Conservation (phyloP, 1,284 basidiomycete species). For the Irpex lacteus region DNA sequence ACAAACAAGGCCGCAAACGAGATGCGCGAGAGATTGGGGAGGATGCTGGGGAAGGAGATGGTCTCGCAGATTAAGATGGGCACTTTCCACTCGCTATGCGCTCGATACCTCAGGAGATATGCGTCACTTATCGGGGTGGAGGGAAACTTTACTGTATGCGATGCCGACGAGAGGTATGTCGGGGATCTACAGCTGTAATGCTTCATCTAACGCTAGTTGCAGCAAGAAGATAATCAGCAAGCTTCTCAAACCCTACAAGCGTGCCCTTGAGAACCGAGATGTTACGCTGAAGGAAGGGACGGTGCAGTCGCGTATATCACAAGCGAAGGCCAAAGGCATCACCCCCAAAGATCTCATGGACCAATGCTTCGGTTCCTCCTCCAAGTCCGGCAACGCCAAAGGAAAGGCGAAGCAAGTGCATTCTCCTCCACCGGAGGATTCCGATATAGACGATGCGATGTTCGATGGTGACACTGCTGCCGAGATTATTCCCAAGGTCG, state of each 20-base stretch:
- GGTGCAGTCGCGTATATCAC: slow-evolving; percentile 70
- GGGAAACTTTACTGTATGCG: slow-evolving; percentile 82
- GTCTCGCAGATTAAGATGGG: slow-evolving; percentile 70
- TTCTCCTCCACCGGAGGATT: slow-evolving; percentile 5
- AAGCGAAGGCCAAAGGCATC: slow-evolving; percentile 76
- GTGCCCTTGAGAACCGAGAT: slow-evolving; percentile 43
- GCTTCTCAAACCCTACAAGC: slow-evolving; percentile 53
- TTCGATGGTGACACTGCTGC: not conserved
- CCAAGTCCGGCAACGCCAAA: slow-evolving; percentile 10
- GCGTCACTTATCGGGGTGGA: slow-evolving; percentile 59
- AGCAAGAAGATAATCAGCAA: slow-evolving; percentile 74
- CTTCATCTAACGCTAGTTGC: slow-evolving; percentile 7
- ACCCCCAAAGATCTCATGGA: slow-evolving; percentile 45
- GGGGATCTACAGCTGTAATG: not conserved
- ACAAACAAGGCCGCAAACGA: slow-evolving; percentile 91
- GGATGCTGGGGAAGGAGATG: slow-evolving; percentile 65
- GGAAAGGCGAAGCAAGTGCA: slow-evolving; percentile 19
- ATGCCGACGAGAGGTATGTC: slow-evolving; percentile 77
- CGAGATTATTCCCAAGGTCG: slow-evolving; percentile 35
- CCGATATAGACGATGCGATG: not conserved
- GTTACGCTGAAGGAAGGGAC: slow-evolving; percentile 61
- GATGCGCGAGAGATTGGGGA: slow-evolving; percentile 74
- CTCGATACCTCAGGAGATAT: slow-evolving; percentile 68
- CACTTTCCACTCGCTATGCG: slow-evolving; percentile 85
- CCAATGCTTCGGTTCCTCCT: slow-evolving; percentile 10